Conservation (phyloP, 2,329 filamentous ascomycete species). For the Trichophyton mentagrophytes region DNA sequence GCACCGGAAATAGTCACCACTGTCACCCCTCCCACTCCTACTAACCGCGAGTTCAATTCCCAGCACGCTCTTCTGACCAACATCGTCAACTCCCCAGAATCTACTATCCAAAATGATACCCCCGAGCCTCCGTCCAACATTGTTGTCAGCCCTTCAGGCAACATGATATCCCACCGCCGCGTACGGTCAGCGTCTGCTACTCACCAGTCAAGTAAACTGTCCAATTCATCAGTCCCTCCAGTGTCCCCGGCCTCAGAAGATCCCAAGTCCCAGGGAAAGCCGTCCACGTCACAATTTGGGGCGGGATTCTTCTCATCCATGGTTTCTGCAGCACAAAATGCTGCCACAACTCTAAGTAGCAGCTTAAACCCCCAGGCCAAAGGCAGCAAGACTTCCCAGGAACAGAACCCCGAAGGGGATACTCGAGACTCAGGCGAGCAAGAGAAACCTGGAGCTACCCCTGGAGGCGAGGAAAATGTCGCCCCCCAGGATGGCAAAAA, state of each 20-base stretch:
- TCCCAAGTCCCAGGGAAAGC: constrained; percentile 35
- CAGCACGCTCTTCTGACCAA: constrained; percentile 18
- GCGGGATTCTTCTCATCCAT: constrained; percentile 84
- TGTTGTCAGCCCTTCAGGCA: constrained; percentile 50
- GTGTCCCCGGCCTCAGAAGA: constrained; percentile 67
- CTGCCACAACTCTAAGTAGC: constrained; percentile 66
- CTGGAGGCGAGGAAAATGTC: constrained; percentile 21
- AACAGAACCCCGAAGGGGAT: constrained; percentile 19
- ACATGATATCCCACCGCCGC: constrained; percentile 61
- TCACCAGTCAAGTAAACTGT: constrained; percentile 71
- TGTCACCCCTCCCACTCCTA: constrained; percentile 11
- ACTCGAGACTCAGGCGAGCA: constrained; percentile 21
- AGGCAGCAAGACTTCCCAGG: constrained; percentile 25
- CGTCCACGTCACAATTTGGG: constrained; percentile 40
- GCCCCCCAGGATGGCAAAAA: constrained; percentile 37
- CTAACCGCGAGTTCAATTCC: constrained; percentile 6
- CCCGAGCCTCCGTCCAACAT: constrained; percentile 32
- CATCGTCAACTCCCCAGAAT: constrained; percentile 31
- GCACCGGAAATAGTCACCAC: constrained; percentile 9
- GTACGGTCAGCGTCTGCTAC: constrained; percentile 44
- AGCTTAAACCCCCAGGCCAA: constrained; percentile 41
- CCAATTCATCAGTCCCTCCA: constrained; percentile 57
- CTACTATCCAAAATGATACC: constrained; percentile 14
- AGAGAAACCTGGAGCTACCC: constrained; percentile 20
- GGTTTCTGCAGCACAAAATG: constrained; percentile 84